Base-by-base conservation (phyloP, 139 green algal genomes). In the Chlamydomonas applanata region DNA sequence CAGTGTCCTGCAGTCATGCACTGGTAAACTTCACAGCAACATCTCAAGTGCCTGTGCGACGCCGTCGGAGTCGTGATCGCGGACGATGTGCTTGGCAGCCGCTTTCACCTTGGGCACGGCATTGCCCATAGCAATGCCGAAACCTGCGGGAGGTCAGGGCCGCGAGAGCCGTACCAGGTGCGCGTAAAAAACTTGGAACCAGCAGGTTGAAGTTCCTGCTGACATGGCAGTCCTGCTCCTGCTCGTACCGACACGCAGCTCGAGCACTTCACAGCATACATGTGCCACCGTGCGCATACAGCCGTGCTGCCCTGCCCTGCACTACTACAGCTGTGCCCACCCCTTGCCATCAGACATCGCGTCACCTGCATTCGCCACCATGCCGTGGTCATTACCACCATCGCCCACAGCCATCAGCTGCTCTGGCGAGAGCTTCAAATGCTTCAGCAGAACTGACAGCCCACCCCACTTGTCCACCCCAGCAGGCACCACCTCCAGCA, bases 51-150 rank as follows among this genome's bases (percentile, higher is more conserved):
- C 95, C 80, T 98, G 90, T 1, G 89, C 96, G 7, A 99, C 86
- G 13, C 96, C 95, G 44, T 88, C 88, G 0, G 95, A 83, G 56
- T 99, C 90, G 35, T 99, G 94, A 68, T 75, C 87, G 0, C 81
- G 78, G 24, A 93, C 91, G 20, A 95, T 85, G 11, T 79, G 80
- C 7, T 78, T 73, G 11, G 86, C 81, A 3, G 88, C 93, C 0
- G 33, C 84, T 44, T 90, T 86, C 14, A 95, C 93, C 46, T 72
- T 29, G 2, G 82, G 53, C 25, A 95, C 90, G 4, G 91, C 95
- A 69, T 99, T 99, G 30, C 83, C 93, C 94, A 99, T 98, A 1
- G 94, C 95, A n/a, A 98, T 83, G 1, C 94, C 95, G 16, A 96
- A 30, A 3, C 94, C 95, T 9, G 80, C 92, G 20, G 71, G 24